Evolutionary conservation across 2,329 filamentous ascomycete species (phyloP), one percentile per base, ranked within the genome.

Genomic region (Ceratocystis alfenasii): DNA sequence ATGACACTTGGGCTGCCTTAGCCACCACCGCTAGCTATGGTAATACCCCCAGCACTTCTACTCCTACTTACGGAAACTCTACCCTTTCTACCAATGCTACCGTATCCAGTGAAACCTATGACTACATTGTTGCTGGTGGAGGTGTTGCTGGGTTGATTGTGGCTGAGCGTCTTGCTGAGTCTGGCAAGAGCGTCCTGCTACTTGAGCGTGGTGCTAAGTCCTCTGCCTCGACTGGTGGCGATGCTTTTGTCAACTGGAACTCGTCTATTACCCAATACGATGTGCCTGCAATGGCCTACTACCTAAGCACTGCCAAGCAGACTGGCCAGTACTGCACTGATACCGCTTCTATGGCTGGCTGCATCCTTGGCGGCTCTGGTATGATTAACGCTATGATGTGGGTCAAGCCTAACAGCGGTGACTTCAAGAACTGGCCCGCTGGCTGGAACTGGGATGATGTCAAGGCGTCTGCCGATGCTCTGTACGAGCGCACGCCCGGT

Each of bases 371-470:
- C 62, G 87, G 87, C 65, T 83, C 84, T 7, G 81, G 83, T 20
- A 82, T 83, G 36, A 78, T 88, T 71, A 89, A 89, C 70, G 83
- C 86, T 64, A 85, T 83, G 61, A 78, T 89, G 48, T 88, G 84
- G 81, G 87, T 84, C 80, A 84, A 82, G 66, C 66, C 67, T 67
- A 78, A 81, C 6, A 73, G 76, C 6, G 88, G 90, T 71, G 90
- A 87, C 77, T 85, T 90, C 72, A 79, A 82, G 72, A 87, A 87
- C 73, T 91, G 88, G 76, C 88, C 88, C 0, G 69, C 75, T 1
- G 87, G 87, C 41, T 91, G 88, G 88, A 85, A 87, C 73, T 79
- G 83, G 28, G 72, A 75, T 5, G 86, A 90, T 70, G 80, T 90
- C 72, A 75, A 76, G 67, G 72, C 76, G 33, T 82, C 87, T 1